A percentile compares a stretch with the other conserved stretches of the same genome.
Evolutionary conservation across 2,329 filamentous ascomycete species (phyloP).

Genomic region (Annulohypoxylon truncatum): DNA sequence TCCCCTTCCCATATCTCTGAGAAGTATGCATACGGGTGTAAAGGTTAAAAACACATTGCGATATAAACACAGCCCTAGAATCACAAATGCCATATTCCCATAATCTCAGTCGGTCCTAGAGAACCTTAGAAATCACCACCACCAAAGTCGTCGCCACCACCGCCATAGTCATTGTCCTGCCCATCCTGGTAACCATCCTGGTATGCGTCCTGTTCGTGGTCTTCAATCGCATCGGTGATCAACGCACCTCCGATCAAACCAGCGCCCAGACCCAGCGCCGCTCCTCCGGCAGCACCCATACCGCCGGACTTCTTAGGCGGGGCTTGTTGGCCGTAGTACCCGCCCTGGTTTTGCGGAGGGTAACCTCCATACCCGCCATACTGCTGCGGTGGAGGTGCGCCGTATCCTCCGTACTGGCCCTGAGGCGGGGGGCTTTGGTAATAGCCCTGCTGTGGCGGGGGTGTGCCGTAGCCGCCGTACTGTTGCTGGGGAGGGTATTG

Average conservation of each 20-base stretch:
- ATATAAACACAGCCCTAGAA: background rate
- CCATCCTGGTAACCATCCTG: slow-evolving; percentile 62
- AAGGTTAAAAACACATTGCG: background rate
- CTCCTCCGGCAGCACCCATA: slow-evolving; percentile 78
- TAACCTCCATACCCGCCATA: slow-evolving; percentile 48
- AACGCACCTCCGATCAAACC: slow-evolving; percentile 83
- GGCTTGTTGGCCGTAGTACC: slow-evolving; percentile 44
- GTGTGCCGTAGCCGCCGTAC: slow-evolving; percentile 51
- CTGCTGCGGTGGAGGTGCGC: slow-evolving; percentile 44
- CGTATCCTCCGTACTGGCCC: slow-evolving; percentile 52
- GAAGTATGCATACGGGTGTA: background rate
- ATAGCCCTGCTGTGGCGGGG: slow-evolving; percentile 52
- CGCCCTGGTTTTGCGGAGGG: slow-evolving; percentile 34
- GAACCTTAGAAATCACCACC: slow-evolving; percentile 55
- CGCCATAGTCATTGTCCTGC: slow-evolving; percentile 51
- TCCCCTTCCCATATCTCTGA: background rate
- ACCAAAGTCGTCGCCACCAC: slow-evolving; percentile 51
- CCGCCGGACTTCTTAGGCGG: slow-evolving; percentile 59
- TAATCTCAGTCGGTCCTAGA: background rate
- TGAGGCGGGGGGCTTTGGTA: slow-evolving; percentile 49
- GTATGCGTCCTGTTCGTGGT: slow-evolving; percentile 69
- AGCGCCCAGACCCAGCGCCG: slow-evolving; percentile 82
- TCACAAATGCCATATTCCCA: too few relatives aligned
- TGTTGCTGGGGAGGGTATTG: slow-evolving; percentile 50
- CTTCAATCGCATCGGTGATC: slow-evolving; percentile 74